Evolutionary conservation across 2,329 filamentous ascomycete genomes (phyloP).

Genomic region (Diaporthe aspalathi): DNA sequence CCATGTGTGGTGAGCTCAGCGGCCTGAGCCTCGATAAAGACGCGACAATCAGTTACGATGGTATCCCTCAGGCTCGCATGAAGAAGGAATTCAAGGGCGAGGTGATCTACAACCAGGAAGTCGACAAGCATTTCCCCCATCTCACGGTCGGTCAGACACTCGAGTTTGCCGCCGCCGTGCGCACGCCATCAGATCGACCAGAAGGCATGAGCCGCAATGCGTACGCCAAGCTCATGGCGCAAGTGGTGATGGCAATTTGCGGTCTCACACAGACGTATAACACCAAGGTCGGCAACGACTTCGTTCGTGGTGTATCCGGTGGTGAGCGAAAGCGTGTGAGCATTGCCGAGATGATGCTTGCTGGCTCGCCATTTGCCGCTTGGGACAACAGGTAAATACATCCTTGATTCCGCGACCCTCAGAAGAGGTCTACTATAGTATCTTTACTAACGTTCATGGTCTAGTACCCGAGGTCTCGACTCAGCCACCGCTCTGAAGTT

Average conservation of each 20-base stretch:
- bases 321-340: conserved; percentile 84
- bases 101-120: conserved; percentile 81
- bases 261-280: conserved; percentile 78
- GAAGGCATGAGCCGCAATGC: conserved; percentile 70
- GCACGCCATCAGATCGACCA: conserved; percentile 74
- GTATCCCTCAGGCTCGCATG: conserved; percentile 65
- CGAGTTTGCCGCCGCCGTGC: conserved; percentile 76
- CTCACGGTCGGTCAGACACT: conserved; percentile 80
- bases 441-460: not conserved
- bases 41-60: conserved; percentile 71
- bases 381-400: conserved; percentile 74
- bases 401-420: not conserved
- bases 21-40: conserved; percentile 64
- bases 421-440: not conserved
- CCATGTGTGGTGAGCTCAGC: conserved; percentile 69
- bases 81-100: conserved; percentile 72
- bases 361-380: conserved; percentile 63
- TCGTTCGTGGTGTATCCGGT: conserved; percentile 77
- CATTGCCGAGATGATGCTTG: conserved; percentile 81
- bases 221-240: conserved; percentile 71
- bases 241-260: conserved; percentile 77
- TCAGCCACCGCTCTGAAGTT: conserved; percentile 80
- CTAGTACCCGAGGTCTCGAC: conserved; percentile 76
- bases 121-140: conserved; percentile 81
- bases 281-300: conserved; percentile 81